These are phyloP conservation scores for Talaromyces sp. DNA, from an alignment of 2,329 filamentous ascomycete species.

Conservation along the genomic window DNA sequence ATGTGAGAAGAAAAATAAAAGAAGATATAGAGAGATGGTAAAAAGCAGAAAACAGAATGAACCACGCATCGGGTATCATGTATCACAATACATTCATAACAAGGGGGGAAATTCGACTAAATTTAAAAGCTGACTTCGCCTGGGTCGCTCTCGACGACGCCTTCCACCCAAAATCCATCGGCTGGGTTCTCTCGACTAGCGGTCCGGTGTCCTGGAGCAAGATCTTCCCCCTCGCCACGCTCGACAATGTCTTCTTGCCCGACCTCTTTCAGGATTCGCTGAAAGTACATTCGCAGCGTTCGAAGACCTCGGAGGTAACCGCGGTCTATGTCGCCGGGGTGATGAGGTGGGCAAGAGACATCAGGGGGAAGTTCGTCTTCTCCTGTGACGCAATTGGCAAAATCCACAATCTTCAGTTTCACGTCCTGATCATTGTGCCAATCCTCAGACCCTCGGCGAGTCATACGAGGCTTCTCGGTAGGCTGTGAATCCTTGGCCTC, in stretches of 20 bases:
- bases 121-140: conserved; percentile 43
- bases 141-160: conserved; percentile 41
- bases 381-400: conserved; percentile 93
- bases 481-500: conserved; percentile 21
- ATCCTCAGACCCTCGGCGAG: conserved; percentile 34
- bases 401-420: conserved; percentile 96
- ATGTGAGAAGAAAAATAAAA: neutral
- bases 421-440: conserved; percentile 41
- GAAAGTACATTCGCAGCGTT: conserved; percentile 76
- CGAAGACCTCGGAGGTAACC: conserved; percentile 84
- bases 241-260: conserved; percentile 44
- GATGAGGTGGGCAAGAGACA: conserved; percentile 69
- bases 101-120: neutral
- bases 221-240: conserved; percentile 42
- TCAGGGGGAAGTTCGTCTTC: conserved; percentile 63
- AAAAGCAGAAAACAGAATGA: neutral
- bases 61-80: conserved; percentile 13
- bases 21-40: neutral
- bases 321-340: conserved; percentile 75
- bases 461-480: conserved; percentile 31
- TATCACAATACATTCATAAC: conserved; percentile 10
- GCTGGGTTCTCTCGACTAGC: conserved; percentile 29
- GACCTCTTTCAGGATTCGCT: conserved; percentile 79
- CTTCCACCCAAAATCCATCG: conserved; percentile 40
- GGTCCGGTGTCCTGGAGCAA: conserved; percentile 34